Percentiles rank a stretch among this genome's conserved stretches.
phyloP scores from a whole-genome alignment of 305 asterid genomes.

The Ilex paraguariensis region DNA sequence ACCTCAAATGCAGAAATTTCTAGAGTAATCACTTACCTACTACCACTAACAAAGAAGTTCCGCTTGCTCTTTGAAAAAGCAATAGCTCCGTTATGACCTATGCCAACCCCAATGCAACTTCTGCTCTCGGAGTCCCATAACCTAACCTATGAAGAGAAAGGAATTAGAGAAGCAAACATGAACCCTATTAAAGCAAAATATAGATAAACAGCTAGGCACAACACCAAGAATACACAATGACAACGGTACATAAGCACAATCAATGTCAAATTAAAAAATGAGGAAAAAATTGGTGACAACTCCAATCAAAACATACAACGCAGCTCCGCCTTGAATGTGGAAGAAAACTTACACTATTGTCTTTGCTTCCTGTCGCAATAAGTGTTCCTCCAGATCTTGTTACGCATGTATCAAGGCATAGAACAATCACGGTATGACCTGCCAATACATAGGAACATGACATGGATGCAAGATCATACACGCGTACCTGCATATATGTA shows the following conservation, averaged over 20 bases:
- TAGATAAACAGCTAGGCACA: too few species aligned
- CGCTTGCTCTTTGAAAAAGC: conserved; percentile 69
- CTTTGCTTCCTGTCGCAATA: conserved; percentile 93
- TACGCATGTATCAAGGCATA: conserved; percentile 82
- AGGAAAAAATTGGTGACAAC: too few species aligned
- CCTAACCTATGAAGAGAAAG: conserved; percentile 62
- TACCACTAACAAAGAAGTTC: conserved; percentile 85
- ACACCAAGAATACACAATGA: conserved; percentile 1
- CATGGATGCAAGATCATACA: conserved; percentile 90
- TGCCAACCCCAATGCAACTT: conserved; percentile 80
- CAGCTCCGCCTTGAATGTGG: too few species aligned
- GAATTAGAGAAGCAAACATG: conserved; percentile 18
- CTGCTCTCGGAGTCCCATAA: conserved; percentile 77
- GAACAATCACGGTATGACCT: conserved; percentile 82
- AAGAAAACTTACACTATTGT: conserved; percentile 60
- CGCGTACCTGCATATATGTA: conserved; percentile 62
- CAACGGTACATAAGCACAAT: not conserved
- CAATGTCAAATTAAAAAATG: too few species aligned
- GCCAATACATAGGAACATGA: conserved; percentile 89
- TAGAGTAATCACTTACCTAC: conserved; percentile 54
- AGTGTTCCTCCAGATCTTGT: conserved; percentile 63
- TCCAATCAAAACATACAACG: too few species aligned
- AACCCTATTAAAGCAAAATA: too few species aligned
- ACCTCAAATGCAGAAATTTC: not conserved
- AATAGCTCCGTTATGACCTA: conserved; percentile 81